Percentiles rank a stretch among this genome's conserved stretches.
Evolutionary conservation across 192 early-diverging fungal species (phyloP).

Genomic region (Coemansia furcata): DNA sequence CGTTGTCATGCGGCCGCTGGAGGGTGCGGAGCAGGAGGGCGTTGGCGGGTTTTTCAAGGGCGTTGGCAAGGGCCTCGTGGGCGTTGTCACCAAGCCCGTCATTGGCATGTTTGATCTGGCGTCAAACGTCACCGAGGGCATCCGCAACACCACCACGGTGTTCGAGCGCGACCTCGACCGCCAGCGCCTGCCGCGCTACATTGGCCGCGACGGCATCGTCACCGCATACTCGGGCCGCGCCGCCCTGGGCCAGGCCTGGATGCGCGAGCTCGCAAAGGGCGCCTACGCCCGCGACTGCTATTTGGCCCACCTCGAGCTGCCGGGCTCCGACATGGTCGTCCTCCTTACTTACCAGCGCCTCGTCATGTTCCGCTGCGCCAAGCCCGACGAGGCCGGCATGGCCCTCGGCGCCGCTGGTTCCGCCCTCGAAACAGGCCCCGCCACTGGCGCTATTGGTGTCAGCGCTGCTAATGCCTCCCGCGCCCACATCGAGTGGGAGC

Average conservation of each 20-base stretch:
- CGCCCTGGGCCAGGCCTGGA: constrained; percentile 83
- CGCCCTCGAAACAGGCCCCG: constrained; percentile 32
- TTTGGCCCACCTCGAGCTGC: constrained; percentile 79
- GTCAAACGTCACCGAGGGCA: constrained; percentile 89
- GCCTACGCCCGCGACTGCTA: constrained; percentile 81
- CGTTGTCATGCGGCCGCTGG: constrained; percentile 80
- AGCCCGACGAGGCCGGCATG: constrained; percentile 44
- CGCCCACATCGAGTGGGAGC: constrained; percentile 81
- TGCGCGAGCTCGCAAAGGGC: constrained; percentile 76
- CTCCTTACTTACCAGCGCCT: constrained; percentile 80
- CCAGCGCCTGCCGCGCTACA: constrained; percentile 81
- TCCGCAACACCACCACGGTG: constrained; percentile 91
- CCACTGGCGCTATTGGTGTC: constrained; percentile 39
- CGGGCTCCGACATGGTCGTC: constrained; percentile 80
- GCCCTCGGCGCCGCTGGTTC: constrained; percentile 43
- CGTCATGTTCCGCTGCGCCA: constrained; percentile 62
- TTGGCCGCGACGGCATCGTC: constrained; percentile 83
- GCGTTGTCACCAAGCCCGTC: constrained; percentile 91
- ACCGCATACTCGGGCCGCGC: constrained; percentile 70
- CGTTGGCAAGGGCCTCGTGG: constrained; percentile 90
- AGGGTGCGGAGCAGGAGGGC: constrained; percentile 86
- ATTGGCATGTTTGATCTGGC: constrained; percentile 95
- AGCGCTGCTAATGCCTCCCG: constrained; percentile 59
- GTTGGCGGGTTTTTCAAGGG: constrained; percentile 94
- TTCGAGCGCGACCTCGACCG: constrained; percentile 81